A percentile compares a stretch with the other conserved stretches of the same genome.
These are phyloP conservation scores for Amaranthus cruentus DNA, from an alignment of 148 eudicot species.

Conservation along the genomic window DNA sequence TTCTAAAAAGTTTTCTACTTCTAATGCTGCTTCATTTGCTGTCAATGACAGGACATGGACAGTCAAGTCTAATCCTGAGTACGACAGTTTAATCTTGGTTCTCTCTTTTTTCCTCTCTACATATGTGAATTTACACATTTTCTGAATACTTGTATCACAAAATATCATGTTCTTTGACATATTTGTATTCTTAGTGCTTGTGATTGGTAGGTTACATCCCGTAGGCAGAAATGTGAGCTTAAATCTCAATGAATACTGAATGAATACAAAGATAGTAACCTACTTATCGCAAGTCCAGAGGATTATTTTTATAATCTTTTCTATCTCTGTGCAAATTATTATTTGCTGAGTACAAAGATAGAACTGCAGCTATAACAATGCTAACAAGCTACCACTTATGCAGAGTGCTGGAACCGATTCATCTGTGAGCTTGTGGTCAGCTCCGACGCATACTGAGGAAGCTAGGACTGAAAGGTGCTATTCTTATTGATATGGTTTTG, in stretches of 20 bases:
- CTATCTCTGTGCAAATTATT: neutral
- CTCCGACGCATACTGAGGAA: slow-evolving; percentile 45
- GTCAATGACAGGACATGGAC: slow-evolving; percentile 81
- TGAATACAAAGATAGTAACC: too few relatives aligned
- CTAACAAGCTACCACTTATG: slow-evolving; percentile 14
- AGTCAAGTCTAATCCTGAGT: slow-evolving; percentile 88
- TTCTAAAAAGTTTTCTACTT: neutral
- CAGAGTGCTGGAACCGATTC: slow-evolving; percentile 99
- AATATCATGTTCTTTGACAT: neutral
- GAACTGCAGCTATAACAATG: neutral
- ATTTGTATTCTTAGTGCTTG: neutral
- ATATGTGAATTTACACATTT: slow-evolving; percentile 4
- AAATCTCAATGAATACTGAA: neutral
- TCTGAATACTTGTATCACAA: neutral
- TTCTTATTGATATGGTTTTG: slow-evolving; percentile 4
- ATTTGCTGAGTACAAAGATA: neutral
- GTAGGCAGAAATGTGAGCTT: neutral
- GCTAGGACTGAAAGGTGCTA: slow-evolving; percentile 50
- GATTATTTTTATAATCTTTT: neutral
- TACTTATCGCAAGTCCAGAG: neutral
- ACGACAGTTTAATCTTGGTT: slow-evolving; percentile 74
- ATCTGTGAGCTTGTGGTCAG: slow-evolving; percentile 81
- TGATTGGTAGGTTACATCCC: neutral
- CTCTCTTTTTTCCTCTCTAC: slow-evolving; percentile 41
- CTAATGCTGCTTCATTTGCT: slow-evolving; percentile 21